These are phyloP conservation scores for Diplodia scrobiculata DNA, from an alignment of 2,329 filamentous ascomycete genomes.

Conservation along the genomic window DNA sequence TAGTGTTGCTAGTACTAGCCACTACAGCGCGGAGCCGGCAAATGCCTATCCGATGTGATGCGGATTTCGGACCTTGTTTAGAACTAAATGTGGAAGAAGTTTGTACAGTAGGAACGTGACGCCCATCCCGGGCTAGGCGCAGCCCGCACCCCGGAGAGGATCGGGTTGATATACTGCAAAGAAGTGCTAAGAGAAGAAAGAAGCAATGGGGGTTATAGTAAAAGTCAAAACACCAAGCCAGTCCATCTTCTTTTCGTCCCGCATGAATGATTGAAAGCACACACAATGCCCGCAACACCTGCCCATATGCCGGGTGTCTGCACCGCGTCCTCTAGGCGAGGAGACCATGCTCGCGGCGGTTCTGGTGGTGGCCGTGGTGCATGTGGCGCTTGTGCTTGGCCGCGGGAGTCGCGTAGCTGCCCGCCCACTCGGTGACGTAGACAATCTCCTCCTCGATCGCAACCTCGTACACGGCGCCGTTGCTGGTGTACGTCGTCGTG, in stretches of 20 bases:
- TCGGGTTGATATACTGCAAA: slow-evolving; percentile 22
- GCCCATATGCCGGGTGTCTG: slow-evolving; percentile 4
- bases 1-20: slow-evolving; percentile 14
- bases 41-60: slow-evolving; percentile 20
- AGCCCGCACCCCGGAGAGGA: neutral
- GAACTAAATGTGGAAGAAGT: slow-evolving; percentile 10
- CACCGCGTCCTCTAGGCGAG: slow-evolving; percentile 1
- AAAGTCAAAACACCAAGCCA: slow-evolving; percentile 24
- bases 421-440: slow-evolving; percentile 45
- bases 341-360: slow-evolving; percentile 33
- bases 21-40: slow-evolving; percentile 7
- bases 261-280: slow-evolving; percentile 22
- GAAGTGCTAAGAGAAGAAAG: neutral
- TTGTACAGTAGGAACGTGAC: slow-evolving; percentile 13
- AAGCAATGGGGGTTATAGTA: slow-evolving; percentile 9
- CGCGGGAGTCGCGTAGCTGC: slow-evolving; percentile 30
- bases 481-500: slow-evolving; percentile 49
- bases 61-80: slow-evolving; percentile 10
- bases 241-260: slow-evolving; percentile 21
- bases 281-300: slow-evolving; percentile 16
- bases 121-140: slow-evolving; percentile 5
- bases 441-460: slow-evolving; percentile 50
- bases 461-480: slow-evolving; percentile 50
- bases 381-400: slow-evolving; percentile 36
- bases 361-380: slow-evolving; percentile 37